These are phyloP conservation scores for Talaromyces rugulosus DNA, from an alignment of 2,329 filamentous ascomycete species.

Conservation along the genomic window DNA sequence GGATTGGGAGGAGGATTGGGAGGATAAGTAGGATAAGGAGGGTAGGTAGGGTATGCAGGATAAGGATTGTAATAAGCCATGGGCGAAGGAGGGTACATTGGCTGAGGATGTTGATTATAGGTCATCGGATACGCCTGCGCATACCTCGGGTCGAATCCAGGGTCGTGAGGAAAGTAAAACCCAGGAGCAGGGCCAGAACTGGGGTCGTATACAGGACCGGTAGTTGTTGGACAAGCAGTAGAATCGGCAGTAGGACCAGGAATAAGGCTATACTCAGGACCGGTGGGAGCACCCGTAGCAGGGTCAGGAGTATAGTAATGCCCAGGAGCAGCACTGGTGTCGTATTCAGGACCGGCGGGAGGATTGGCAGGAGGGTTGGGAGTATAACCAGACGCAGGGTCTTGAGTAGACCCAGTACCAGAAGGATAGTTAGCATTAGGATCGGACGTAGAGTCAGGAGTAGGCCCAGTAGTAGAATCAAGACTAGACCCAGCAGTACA, in stretches of 20 bases:
- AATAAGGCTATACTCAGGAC: neutral
- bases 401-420: no score
- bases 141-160: neutral
- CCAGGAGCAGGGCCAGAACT: neutral
- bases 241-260: neutral
- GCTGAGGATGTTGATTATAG: neutral
- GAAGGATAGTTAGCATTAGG: neutral
- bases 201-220: neutral
- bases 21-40: neutral
- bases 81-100: neutral
- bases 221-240: no score
- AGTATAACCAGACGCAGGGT: no score
- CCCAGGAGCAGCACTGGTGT: no score
- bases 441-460: neutral
- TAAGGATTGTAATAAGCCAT: neutral
- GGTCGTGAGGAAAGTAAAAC: neutral
- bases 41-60: no score
- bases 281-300: neutral
- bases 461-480: neutral
- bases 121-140: neutral
- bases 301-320: neutral
- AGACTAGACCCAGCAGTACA: no score
- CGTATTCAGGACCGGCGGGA: no score
- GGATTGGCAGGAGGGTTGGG: no score
- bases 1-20: neutral